Evolutionary conservation across 2,329 filamentous ascomycete species (phyloP), one percentile per base, ranked within the genome.

Genomic region (Penicillium sp.): DNA sequence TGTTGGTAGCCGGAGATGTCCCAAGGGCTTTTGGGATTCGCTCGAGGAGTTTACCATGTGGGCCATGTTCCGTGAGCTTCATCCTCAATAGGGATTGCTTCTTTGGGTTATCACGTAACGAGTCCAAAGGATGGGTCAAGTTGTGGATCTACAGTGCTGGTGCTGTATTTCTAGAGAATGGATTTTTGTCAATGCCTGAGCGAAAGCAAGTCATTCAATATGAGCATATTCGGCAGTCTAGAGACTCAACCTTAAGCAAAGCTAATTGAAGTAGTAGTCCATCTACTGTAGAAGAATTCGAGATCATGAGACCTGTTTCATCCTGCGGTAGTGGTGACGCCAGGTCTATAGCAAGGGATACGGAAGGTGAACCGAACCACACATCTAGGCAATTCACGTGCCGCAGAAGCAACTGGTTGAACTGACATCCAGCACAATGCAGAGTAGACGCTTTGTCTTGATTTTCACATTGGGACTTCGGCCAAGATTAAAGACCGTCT

Each of bases 21-120:
- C 60, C 13, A 55, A 54, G 44, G 58, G 62, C 9, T 56, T 55
- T 22, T 65, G 61, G 61, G 55, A 52, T 24, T 24, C 56, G 9
- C 24, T 47, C 11, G 39, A 54, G 33, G 51, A 53, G 24, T 60
- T 64, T 35, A 62, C 60, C 14, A 58, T 64, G 62, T 64, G 60
- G 60, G 62, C 62, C 10, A 62, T 62, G 62, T 9, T 55, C 6
- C 27, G 60, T 22, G 52, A 61, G 33, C 27, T 61, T 31, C 46
- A 35, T 36, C 39, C 46, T 7, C 18, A 18, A 36, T 56, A 50
- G 35, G 18, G 6, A 1, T 24, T 37, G 35, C 31, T 31, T 9
- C 31, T 31, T 31, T 31, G 31, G 31, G 2, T 37, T 10, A 18
- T 51, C 9, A 31, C 7, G 31, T 24, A 19, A 11, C 16, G 11